Base-by-base conservation (phyloP, 345 rosid species). In the Boechera retrofracta region DNA sequence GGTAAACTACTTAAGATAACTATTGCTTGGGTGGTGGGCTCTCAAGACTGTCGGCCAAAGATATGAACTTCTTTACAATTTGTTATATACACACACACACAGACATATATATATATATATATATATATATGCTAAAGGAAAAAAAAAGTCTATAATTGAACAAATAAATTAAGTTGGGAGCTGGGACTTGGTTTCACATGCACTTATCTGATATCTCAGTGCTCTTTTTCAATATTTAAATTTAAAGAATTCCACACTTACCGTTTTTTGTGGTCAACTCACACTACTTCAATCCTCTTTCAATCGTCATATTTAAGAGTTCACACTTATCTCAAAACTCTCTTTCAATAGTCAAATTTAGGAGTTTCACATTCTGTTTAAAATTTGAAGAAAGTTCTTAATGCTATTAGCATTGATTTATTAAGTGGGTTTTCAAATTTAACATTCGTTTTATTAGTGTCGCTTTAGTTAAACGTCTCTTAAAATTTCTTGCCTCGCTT, bases 111-210 rank as follows among this genome's bases (percentile, higher is more conserved):
- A n/a, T 8, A 56, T 56, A 13, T 10, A 18, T 18, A 55, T 12
- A 54, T 32, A 33, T 33, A n/a, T 8, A 57, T 57, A 13, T 10
- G 10, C 18, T 5, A 4, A 59, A 5, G 5, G 24, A 10, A 2
- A 5, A 60, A 38, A 6, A 1, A 7, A 21, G 24, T 28, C 1
- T n/a, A 35, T 33, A 66, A 16, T 4, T 16, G 35, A 45, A 21
- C 15, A 45, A 44, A 71, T 33, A 47, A 31, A 32, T 8, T 18
- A 58, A 2, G 11, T 32, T 56, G 38, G 12, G 41, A 41, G 36
- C 15, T 44, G 12, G 45, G 47, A 60, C 51, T 11, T 53, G 56
- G 24, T 64, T 64, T 65, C 59, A 66, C 72, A 66, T 18, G n/a
- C 64, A 36, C 51, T 51, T 51, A n/a, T 49, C 38, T 48, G 64